phyloP scores from a whole-genome alignment of 306 rosid genomes.

The Glycine soja region DNA sequence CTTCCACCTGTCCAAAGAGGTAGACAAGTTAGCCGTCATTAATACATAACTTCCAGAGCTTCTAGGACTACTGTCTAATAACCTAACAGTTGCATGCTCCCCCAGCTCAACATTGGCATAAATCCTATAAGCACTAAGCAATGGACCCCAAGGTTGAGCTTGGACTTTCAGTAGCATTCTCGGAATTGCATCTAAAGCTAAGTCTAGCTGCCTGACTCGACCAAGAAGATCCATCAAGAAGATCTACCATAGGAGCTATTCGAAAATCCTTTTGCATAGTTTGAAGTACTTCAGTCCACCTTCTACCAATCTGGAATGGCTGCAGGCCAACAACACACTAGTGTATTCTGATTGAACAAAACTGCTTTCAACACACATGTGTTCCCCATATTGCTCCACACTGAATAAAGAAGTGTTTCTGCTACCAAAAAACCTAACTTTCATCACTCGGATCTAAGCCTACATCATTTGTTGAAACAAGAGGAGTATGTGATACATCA shows the following conservation, averaged over 20 bases:
- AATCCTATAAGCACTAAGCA: slow-evolving; percentile 76
- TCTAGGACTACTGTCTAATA: slow-evolving; percentile 50
- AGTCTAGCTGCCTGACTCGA: slow-evolving; percentile 63
- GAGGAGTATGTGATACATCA: no score
- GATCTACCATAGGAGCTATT: slow-evolving; percentile 66
- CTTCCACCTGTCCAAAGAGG: slow-evolving; percentile 73
- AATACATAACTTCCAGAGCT: slow-evolving; percentile 57
- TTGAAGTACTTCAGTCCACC: slow-evolving; percentile 65
- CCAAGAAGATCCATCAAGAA: slow-evolving; percentile 71
- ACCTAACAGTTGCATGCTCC: slow-evolving; percentile 53
- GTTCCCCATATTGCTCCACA: no score
- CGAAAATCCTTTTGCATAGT: slow-evolving; percentile 66
- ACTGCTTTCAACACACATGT: no score
- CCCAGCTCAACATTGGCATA: slow-evolving; percentile 60
- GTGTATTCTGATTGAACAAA: slow-evolving; percentile 42
- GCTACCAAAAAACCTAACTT: no score
- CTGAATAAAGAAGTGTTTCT: no score
- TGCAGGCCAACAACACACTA: slow-evolving; percentile 64
- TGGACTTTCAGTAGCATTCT: slow-evolving; percentile 65
- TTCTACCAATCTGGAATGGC: slow-evolving; percentile 77
- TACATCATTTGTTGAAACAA: no score
- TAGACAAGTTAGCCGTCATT: slow-evolving; percentile 63
- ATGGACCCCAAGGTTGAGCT: slow-evolving; percentile 61
- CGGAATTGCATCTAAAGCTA: slow-evolving; percentile 63
- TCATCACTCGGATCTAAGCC: no score